Base-by-base conservation (phyloP, 2,329 filamentous ascomycete species). In the Coleophoma crateriformis region DNA sequence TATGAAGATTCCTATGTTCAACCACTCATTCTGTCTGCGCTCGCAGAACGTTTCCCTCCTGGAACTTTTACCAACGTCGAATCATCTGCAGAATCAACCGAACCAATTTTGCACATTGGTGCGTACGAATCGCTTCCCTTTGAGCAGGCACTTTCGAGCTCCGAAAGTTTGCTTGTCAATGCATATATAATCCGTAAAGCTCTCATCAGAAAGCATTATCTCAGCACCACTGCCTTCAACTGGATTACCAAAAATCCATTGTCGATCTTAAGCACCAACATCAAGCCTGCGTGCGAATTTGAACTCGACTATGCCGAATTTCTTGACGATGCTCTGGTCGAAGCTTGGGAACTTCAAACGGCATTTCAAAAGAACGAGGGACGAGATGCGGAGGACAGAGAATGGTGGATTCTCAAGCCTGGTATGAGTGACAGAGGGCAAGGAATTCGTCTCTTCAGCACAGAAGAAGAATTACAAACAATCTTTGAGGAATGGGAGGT, bases 381-480 rank as follows among this genome's bases (percentile, higher is more conserved):
- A 13, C 65, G 61, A 32, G 47, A 54, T 8, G 34, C 50, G 1
- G 22, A 48, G 32, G 71, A 78, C 39, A 77, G 78, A 51, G 83
- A 95, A 65, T 99, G 92, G 92, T 99, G 94, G 94, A 97, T 99
- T 57, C 68, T 99, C 52, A 99, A 99, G 70, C 92, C 94, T 0
- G 87, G 92, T 8, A 97, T 99, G 94, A 96, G 90, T 67, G 94
- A 99, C 65, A 81, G 92, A 20, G 94, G 92, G 0, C 91, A 96
- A 65, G 94, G 94, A 1, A 96, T 99, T 50, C 74, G 89, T 37
- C 73, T 99, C 0, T 99, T 99, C 67, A 88, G 82, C 60, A 89
- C 83, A 2, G 88, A 94, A 73, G 83, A 85, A 49, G 85, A 95
- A 63, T 72, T 99, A n/a, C 85, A 87, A 53, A 77, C 65, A 13